Conservation (phyloP, 129 eudicot genomes). For the Oenanthe sinensis region DNA sequence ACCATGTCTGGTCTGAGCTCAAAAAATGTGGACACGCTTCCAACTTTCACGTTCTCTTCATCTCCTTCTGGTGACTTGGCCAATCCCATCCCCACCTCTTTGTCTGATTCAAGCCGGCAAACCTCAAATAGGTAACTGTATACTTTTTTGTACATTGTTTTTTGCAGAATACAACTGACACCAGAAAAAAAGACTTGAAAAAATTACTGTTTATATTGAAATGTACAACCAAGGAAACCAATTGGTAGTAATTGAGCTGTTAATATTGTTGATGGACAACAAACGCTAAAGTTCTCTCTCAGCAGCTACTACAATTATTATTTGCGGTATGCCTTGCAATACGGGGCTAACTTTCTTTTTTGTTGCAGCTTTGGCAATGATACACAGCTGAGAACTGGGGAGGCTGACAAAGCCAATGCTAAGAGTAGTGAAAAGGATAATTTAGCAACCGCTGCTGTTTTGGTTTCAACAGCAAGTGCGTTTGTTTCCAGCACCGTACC, state of each 20-base stretch:
- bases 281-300: not conserved
- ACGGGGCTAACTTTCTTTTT: not conserved
- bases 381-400: constrained; percentile 15
- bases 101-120: constrained; percentile 17
- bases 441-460: constrained; percentile 11
- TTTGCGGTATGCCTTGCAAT: not conserved
- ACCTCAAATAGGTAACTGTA: constrained; percentile 25
- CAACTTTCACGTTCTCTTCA: constrained; percentile 18
- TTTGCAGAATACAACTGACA: not conserved
- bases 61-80: constrained; percentile 22
- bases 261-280: not conserved
- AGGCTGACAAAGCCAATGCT: constrained; percentile 18
- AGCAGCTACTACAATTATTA: not conserved
- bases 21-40: constrained; percentile 24
- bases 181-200: not conserved
- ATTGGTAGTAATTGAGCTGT: not conserved
- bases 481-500: constrained; percentile 23
- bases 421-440: constrained; percentile 17
- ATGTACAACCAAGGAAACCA: not conserved
- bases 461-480: constrained; percentile 19
- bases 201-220: not conserved
- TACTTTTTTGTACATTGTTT: not conserved
- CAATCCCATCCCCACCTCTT: constrained; percentile 8
- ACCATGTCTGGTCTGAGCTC: constrained; percentile 23
- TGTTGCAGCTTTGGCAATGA: constrained; percentile 31